Conservation (phyloP, 2,329 filamentous ascomycete species). For the Cytospora piceae region DNA sequence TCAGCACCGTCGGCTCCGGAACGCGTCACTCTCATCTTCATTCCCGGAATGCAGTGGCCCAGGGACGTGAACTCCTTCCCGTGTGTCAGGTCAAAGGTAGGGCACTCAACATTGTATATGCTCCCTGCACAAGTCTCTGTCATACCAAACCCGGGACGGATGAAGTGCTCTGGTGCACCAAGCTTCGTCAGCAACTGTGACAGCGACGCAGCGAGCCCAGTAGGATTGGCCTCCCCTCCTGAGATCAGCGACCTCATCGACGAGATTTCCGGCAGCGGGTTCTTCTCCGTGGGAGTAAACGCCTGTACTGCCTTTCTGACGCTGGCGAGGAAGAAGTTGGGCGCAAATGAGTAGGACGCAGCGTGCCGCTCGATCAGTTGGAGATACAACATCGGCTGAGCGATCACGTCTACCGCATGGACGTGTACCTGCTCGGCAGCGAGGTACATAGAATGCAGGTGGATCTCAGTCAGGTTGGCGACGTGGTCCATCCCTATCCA, state of each 20-base stretch:
- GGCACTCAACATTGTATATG: conserved; percentile 49
- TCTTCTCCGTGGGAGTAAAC: no score
- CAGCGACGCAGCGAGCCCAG: conserved; percentile 38
- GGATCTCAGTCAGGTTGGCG: conserved; percentile 54
- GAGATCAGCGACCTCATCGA: conserved; percentile 34
- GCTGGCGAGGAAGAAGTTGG: conserved; percentile 41
- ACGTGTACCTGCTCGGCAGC: conserved; percentile 52
- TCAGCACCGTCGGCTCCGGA: conserved; percentile 13
- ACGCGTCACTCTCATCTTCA: conserved; percentile 44
- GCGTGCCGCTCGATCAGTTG: conserved; percentile 45
- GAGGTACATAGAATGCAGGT: conserved; percentile 51
- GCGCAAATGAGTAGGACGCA: conserved; percentile 49
- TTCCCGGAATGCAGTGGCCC: conserved; percentile 44
- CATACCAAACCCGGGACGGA: conserved; percentile 52
- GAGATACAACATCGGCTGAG: conserved; percentile 45
- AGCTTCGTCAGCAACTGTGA: conserved; percentile 38
- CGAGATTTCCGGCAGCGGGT: no score
- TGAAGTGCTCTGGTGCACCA: conserved; percentile 40
- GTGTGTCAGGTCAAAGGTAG: conserved; percentile 42
- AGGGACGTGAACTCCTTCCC: conserved; percentile 41
- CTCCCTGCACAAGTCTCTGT: conserved; percentile 57
- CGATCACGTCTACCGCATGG: conserved; percentile 44
- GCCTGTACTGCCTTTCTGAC: no score
- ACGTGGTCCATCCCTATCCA: conserved; percentile 61
- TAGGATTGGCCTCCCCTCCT: conserved; percentile 51